Conservation (phyloP, 805 yeast species). For the Candida adriatica region DNA sequence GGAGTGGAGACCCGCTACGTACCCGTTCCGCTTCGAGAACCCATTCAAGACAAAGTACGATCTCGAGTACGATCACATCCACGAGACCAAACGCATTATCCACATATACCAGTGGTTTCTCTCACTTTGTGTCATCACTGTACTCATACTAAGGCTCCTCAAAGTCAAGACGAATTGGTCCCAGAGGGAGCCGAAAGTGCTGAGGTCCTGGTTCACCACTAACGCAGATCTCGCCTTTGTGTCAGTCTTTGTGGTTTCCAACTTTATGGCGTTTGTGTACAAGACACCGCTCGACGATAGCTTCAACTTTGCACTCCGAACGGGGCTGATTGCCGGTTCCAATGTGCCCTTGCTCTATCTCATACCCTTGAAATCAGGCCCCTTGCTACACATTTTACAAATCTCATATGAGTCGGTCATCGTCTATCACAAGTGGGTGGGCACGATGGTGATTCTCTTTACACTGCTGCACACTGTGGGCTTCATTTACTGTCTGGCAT, state of each 20-base stretch:
- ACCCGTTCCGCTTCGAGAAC: conserved; percentile 16
- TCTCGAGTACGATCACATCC: conserved; percentile 17
- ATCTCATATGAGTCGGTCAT: conserved; percentile 20
- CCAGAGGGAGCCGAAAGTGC: neutral
- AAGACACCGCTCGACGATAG: conserved; percentile 19
- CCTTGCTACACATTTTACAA: conserved; percentile 14
- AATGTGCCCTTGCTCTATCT: conserved; percentile 23
- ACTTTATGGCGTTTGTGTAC: conserved; percentile 10
- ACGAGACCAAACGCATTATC: conserved; percentile 16
- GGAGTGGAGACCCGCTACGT: conserved; percentile 9
- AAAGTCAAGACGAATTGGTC: neutral
- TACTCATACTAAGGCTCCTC: conserved; percentile 1
- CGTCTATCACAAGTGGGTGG: conserved; percentile 21
- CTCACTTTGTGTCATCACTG: conserved; percentile 1
- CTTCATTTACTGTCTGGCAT: conserved; percentile 15
- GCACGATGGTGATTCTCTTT: conserved; percentile 13
- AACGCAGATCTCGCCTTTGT: conserved; percentile 12
- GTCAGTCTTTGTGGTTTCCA: conserved; percentile 9
- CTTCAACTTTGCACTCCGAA: conserved; percentile 19
- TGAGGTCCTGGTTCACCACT: conserved; percentile 13
- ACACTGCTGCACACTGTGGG: conserved; percentile 15
- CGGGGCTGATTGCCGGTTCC: conserved; percentile 21
- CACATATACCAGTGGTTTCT: conserved; percentile 19
- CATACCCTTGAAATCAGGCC: conserved; percentile 22
- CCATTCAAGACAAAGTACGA: conserved; percentile 19